These are phyloP conservation scores for Penicillium sclerotigenum DNA, from an alignment of 2,329 filamentous ascomycete species.

Conservation along the genomic window DNA sequence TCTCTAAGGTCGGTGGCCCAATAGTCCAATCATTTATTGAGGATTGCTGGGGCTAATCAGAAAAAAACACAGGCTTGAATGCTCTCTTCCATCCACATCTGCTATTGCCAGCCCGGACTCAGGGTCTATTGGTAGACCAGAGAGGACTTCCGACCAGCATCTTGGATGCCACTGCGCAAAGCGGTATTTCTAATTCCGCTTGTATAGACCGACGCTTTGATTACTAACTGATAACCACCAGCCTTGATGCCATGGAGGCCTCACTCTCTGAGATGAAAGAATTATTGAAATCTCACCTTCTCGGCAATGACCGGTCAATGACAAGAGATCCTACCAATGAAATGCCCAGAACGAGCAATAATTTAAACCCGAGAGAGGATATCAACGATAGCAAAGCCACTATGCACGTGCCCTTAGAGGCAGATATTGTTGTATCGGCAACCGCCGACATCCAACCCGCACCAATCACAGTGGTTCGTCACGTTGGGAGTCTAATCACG, in stretches of 20 bases:
- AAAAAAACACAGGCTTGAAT: slow-evolving; percentile 1
- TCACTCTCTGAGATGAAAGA: slow-evolving; percentile 7
- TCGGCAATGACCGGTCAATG: neutral
- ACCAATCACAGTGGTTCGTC: slow-evolving; percentile 11
- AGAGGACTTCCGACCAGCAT: neutral
- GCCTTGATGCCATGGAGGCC: slow-evolving; percentile 1
- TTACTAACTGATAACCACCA: neutral
- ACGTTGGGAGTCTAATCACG: slow-evolving; percentile 9
- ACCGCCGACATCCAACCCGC: slow-evolving; percentile 5
- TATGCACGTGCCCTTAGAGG: neutral
- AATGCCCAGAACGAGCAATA: neutral
- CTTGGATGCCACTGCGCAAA: neutral
- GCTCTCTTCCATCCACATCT: slow-evolving; percentile 6
- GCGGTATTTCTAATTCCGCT: neutral
- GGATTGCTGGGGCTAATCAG: neutral
- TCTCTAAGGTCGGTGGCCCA: slow-evolving; percentile 4
- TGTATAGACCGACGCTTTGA: neutral
- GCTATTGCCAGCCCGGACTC: neutral
- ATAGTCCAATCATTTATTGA: neutral
- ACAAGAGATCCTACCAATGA: neutral
- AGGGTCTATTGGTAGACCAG: neutral
- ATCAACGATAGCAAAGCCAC: slow-evolving; percentile 1
- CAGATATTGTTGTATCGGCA: neutral
- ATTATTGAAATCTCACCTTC: slow-evolving; percentile 2
- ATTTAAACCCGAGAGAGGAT: neutral